A percentile compares a stretch with the other conserved stretches of the same genome.
Evolutionary conservation across 257 asterid genomes (phyloP).

Genomic region (Anisodus tanguticus): DNA sequence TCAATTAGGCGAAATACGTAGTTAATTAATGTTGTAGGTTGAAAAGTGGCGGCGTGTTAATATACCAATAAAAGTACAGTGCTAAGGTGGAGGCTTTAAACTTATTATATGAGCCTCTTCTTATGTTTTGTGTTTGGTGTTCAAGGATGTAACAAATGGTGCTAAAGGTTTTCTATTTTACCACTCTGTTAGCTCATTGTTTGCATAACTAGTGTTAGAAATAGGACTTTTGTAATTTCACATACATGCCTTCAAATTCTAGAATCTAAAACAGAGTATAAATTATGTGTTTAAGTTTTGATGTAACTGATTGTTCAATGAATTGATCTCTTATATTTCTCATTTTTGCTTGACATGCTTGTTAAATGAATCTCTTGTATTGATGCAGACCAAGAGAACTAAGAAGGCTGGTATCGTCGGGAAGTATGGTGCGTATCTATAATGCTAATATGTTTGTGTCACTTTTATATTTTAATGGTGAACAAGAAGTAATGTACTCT

Average conservation of each 20-base stretch:
- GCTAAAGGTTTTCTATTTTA: background rate
- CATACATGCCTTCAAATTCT: background rate
- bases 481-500: background rate
- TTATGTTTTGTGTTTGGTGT: background rate
- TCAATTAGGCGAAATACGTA: too few relatives aligned
- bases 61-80: background rate
- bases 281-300: background rate
- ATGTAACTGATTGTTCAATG: background rate
- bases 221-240: background rate
- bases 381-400: constrained; percentile 62
- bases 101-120: background rate
- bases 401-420: constrained; percentile 71
- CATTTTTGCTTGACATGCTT: background rate
- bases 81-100: background rate
- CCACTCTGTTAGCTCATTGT: background rate
- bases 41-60: background rate
- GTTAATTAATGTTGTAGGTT: too few relatives aligned
- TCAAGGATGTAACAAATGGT: background rate
- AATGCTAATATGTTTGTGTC: background rate
- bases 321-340: background rate
- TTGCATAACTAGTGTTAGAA: background rate
- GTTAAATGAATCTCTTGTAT: background rate
- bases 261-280: background rate
- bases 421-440: constrained; percentile 48
- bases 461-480: background rate